Conservation (phyloP, 1,139 yeast genomes). For the Yamadazyma siamensis region DNA sequence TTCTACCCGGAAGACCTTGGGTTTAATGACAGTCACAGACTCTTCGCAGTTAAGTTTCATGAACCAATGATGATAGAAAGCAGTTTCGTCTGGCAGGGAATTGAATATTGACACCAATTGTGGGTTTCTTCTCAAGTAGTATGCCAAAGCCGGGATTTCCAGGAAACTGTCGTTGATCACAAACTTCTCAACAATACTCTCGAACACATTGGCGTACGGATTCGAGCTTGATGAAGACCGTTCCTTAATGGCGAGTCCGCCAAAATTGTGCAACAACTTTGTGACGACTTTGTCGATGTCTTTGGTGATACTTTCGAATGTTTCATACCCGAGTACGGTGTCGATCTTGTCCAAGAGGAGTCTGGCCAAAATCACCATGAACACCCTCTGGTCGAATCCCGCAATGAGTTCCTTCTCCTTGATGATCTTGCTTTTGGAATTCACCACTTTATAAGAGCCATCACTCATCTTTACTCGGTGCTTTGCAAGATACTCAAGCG, state of each 20-base stretch:
- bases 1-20: slow-evolving; percentile 12
- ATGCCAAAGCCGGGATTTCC: slow-evolving; percentile 26
- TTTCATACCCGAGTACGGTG: slow-evolving; percentile 32
- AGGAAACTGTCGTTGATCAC: slow-evolving; percentile 24
- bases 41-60: slow-evolving; percentile 14
- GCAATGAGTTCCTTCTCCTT: slow-evolving; percentile 25
- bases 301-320: slow-evolving; percentile 25
- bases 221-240: slow-evolving; percentile 12
- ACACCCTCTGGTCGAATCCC: slow-evolving; percentile 31
- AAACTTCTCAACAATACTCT: slow-evolving; percentile 14
- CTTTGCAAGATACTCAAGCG: slow-evolving; percentile 18
- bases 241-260: slow-evolving; percentile 21
- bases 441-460: slow-evolving; percentile 14
- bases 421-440: slow-evolving; percentile 19
- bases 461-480: slow-evolving; percentile 16
- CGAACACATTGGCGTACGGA: slow-evolving; percentile 21
- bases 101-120: slow-evolving; percentile 35
- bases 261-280: slow-evolving; percentile 30
- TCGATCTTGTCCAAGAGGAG: slow-evolving; percentile 33
- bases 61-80: slow-evolving; percentile 34
- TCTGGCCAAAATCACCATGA: slow-evolving; percentile 29
- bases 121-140: slow-evolving; percentile 32
- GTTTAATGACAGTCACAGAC: slow-evolving; percentile 26
- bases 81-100: slow-evolving; percentile 45
- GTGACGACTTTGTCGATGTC: slow-evolving; percentile 26